Evolutionary conservation across 768 basidiomycete species (phyloP).

Genomic region (Hygrocybe coccinea): DNA sequence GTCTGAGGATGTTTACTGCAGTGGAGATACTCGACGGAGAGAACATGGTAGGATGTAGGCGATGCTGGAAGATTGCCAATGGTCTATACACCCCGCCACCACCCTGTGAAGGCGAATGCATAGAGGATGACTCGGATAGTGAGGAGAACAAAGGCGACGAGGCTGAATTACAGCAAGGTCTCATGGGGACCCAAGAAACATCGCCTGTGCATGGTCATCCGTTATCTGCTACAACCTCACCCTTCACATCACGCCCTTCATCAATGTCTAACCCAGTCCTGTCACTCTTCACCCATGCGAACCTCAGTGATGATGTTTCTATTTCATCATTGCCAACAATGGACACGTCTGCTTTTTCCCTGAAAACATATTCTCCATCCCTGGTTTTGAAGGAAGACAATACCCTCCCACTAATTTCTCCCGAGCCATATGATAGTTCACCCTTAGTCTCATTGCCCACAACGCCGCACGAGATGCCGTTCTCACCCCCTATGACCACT

Average conservation of each 20-base stretch:
- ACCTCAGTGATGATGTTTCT: conserved; percentile 30
- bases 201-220: not conserved
- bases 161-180: not conserved
- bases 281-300: conserved; percentile 29
- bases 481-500: not conserved
- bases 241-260: conserved; percentile 28
- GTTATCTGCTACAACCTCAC: conserved; percentile 15
- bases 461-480: not conserved
- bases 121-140: conserved; percentile 28
- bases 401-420: not conserved
- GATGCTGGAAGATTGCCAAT: conserved; percentile 90
- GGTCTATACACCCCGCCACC: conserved; percentile 41
- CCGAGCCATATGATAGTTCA: not conserved
- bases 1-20: conserved; percentile 79
- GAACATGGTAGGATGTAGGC: conserved; percentile 88
- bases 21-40: conserved; percentile 94
- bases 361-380: conserved; percentile 9
- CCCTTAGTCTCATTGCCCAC: not conserved
- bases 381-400: conserved; percentile 5
- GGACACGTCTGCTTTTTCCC: conserved; percentile 13
- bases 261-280: conserved; percentile 41
- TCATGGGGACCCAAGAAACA: not conserved
- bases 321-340: conserved; percentile 37
- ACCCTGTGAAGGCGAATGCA: conserved; percentile 26
- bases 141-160: conserved; percentile 22